A percentile compares a stretch with the other conserved stretches of the same genome.
These are phyloP conservation scores for Taphrina deformans DNA, from an alignment of 1,139 yeast genomes.

Conservation along the genomic window DNA sequence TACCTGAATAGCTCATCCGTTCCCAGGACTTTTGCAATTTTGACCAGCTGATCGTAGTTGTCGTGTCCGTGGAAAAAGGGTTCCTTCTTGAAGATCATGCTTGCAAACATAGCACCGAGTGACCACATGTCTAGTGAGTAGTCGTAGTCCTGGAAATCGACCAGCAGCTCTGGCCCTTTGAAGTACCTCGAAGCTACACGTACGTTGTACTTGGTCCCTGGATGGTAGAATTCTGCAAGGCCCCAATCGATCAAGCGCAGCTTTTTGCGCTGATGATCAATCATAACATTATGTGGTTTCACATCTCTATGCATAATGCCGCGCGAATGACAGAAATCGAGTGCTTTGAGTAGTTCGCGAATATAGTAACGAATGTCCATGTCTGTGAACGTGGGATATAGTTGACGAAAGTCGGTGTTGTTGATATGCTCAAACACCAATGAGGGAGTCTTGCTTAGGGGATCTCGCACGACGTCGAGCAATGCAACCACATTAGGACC, in stretches of 20 bases:
- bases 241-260: conserved; percentile 98
- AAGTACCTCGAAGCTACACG: conserved; percentile 97
- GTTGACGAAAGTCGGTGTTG: conserved; percentile 83
- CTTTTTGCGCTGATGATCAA: conserved; percentile 72
- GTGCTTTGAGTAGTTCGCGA: conserved; percentile 80
- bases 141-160: conserved; percentile 79
- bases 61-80: conserved; percentile 97
- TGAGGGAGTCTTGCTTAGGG: conserved; percentile 88
- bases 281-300: conserved; percentile 97
- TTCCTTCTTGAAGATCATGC: conserved; percentile 91
- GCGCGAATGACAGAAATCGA: conserved; percentile 93
- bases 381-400: conserved; percentile 87
- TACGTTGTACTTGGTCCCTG: conserved; percentile 91
- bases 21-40: conserved; percentile 90
- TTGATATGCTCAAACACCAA: conserved; percentile 87
- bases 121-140: conserved; percentile 97
- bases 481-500: conserved; percentile 83
- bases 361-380: conserved; percentile 84
- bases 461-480: conserved; percentile 86
- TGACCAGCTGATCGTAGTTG: conserved; percentile 92
- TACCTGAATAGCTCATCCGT: conserved; percentile 78
- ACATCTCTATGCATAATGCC: conserved; percentile 99
- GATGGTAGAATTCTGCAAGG: conserved; percentile 93
- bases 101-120: conserved; percentile 96
- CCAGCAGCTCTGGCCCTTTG: conserved; percentile 94